Base-by-base conservation (phyloP, 306 rosid species). In the Sechiopsis laciniata region DNA sequence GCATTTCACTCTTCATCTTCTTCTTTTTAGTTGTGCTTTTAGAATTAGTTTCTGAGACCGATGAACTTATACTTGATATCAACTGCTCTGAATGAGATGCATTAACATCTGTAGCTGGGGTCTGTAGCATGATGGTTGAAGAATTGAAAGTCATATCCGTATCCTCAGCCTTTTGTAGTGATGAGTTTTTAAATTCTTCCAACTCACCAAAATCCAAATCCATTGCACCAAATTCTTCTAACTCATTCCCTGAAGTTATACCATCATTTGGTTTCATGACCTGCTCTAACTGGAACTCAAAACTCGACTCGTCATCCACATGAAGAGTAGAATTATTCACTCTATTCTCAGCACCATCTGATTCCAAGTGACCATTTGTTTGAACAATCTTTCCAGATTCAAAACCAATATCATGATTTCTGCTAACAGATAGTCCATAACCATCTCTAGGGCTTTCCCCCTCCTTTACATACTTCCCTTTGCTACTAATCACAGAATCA, bases 1-100 rank as follows among this genome's bases (percentile, higher is more conserved):
- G 99, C 85, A 89, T 72, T 40, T 85, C 64, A 61, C 90, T 83
- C 82, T 77, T 91, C 95, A 83, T 81, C 81, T 82, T 75, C 81
- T 89, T 91, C 75, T 35, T 72, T 67, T 29, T 68, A 37, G 50
- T 82, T 24, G 24, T 51, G 10, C 14, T 62, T 48, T 75, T 37
- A 63, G 80, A 65, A 64, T 58, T 80, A 68, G 77, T 83, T 78
- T 57, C 70, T 2, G 75, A 77, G 72, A 59, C 76, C 22, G 65
- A 79, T 50, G 74, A 54, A 79, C 52, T 85, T 64, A 69, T 40
- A 46, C 67, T 74, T 24, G 72, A 69, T n/a, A 67, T 37, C 46
- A 71, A 66, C 64, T 70, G 72, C 75, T 71, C 72, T 5, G 19
- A 54, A 85, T 14, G 40, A 10, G 78, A 61, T 22, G 24, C 35